phyloP scores from a whole-genome alignment of 805 yeast genomes.

The Metschnikowia bowlesiae region DNA sequence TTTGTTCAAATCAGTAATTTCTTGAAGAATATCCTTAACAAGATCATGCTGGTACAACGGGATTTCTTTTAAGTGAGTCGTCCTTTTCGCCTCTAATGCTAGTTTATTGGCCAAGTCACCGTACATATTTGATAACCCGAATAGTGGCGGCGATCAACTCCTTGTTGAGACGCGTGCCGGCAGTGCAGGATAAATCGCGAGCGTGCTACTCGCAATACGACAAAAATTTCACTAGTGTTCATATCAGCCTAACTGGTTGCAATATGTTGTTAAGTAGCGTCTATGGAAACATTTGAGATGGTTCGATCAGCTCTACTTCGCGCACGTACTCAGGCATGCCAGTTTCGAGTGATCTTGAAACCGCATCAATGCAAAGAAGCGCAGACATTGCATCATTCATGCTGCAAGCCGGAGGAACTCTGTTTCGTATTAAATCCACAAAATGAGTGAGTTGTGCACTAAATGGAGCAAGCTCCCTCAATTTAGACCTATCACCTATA shows the following conservation, averaged over 20 bases:
- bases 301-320: slow-evolving; percentile 18
- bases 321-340: slow-evolving; percentile 32
- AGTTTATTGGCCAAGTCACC: slow-evolving; percentile 85
- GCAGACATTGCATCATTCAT: slow-evolving; percentile 38
- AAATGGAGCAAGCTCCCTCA: slow-evolving; percentile 25
- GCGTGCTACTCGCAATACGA: not conserved
- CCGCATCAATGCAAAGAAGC: slow-evolving; percentile 34
- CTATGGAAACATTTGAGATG: not conserved
- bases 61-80: slow-evolving; percentile 57
- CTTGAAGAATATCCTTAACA: slow-evolving; percentile 66
- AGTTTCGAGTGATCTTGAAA: slow-evolving; percentile 28
- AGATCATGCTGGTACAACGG: slow-evolving; percentile 73
- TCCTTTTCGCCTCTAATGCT: slow-evolving; percentile 78
- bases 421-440: slow-evolving; percentile 30
- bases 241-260: not conserved
- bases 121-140: slow-evolving; percentile 51
- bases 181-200: not conserved
- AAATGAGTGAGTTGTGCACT: slow-evolving; percentile 37
- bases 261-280: not conserved
- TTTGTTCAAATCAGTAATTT: slow-evolving; percentile 57
- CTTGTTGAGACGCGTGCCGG: not conserved
- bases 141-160: not conserved
- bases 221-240: not conserved
- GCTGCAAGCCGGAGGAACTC: slow-evolving; percentile 26
- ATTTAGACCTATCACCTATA: slow-evolving; percentile 12